Base-by-base conservation (phyloP, 106 monocot species). In the Triglochin maritima region DNA sequence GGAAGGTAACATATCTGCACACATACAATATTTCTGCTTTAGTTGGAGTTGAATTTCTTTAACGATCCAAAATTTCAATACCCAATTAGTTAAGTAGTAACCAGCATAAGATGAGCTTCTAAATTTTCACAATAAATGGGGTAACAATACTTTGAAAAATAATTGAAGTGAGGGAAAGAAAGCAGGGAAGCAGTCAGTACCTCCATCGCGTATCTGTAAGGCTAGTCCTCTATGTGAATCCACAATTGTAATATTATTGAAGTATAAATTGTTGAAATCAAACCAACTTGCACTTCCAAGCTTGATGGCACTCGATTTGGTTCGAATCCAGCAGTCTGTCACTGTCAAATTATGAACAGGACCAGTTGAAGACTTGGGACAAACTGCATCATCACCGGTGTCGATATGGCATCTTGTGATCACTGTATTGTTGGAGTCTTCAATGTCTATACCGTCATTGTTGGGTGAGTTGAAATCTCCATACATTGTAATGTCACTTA, bases 171-270 rank as follows among this genome's bases (percentile, higher is more conserved):
- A 59, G 2, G 14, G 7, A 59, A 14, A 14, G 7, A 16, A 16
- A 13, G 41, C 44, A 47, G 17, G 47, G 7, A 51, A 54, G 6
- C 63, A 47, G 44, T 12, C 54, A 64, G 53, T 77, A 90, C 94
- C 96, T 82, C 96, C 96, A 79, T 96, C 96, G 6, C 91, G 83
- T 6, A 96, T 90, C 79, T 96, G 96, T 80, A 96, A 74, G 54
- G 70, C 88, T 50, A 96, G 83, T 10, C 96, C 91, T 68, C 91
- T 78, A 52, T 96, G 96, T 11, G 96, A 91, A 62, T 96, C 88
- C 43, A 88, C 77, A 49, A 96, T 91, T 4, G 91, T 91, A 71
- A 96, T 88, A 65, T 87, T 83, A 48, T 84, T 64, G 69, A 88
- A 96, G 51, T 77, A 54, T 11, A 88, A 71, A 49, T 62, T 74